Evolutionary conservation across 1,284 basidiomycete genomes (phyloP).

Genomic region (Anthracocystis panici-leucophaei): DNA sequence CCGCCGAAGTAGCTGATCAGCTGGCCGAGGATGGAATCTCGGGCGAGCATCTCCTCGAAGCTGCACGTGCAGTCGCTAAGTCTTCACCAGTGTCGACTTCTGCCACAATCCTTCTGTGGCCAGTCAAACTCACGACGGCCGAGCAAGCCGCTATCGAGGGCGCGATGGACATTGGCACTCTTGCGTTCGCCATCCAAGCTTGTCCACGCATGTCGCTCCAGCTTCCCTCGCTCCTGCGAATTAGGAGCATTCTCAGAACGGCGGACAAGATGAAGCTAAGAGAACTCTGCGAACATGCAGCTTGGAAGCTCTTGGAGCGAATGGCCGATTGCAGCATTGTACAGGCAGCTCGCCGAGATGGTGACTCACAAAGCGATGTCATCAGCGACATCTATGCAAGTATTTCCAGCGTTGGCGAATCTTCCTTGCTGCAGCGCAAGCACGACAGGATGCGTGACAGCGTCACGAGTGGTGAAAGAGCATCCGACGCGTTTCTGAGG

Average conservation of each 20-base stretch:
- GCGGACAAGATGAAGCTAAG: constrained; percentile 1
- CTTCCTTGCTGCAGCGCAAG: constrained; percentile 10
- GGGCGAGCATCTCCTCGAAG: constrained; percentile 27
- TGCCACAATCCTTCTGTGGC: constrained; percentile 28
- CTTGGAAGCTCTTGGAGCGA: constrained; percentile 29
- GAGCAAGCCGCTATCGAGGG: constrained; percentile 23
- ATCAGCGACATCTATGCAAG: constrained; percentile 35
- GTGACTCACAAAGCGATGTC: constrained; percentile 24
- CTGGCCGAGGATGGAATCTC: neutral
- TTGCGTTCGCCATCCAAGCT: constrained; percentile 78
- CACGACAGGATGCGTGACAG: neutral
- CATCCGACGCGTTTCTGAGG: constrained; percentile 8
- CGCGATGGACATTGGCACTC: constrained; percentile 24
- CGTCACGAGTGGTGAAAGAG: neutral
- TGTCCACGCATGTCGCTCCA: constrained; percentile 35
- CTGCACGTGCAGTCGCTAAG: constrained; percentile 25
- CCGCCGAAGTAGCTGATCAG: constrained; percentile 2
- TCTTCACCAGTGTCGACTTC: constrained; percentile 29
- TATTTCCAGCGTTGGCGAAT: constrained; percentile 18
- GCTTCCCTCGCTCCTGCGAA: constrained; percentile 27
- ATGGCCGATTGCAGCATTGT: constrained; percentile 6
- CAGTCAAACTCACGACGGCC: constrained; percentile 14
- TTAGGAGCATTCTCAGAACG: constrained; percentile 23
- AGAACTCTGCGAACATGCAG: constrained; percentile 17
- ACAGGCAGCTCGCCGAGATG: neutral